These are phyloP conservation scores for Scheffersomyces amazonensis DNA, from an alignment of 805 yeast species.

Conservation along the genomic window DNA sequence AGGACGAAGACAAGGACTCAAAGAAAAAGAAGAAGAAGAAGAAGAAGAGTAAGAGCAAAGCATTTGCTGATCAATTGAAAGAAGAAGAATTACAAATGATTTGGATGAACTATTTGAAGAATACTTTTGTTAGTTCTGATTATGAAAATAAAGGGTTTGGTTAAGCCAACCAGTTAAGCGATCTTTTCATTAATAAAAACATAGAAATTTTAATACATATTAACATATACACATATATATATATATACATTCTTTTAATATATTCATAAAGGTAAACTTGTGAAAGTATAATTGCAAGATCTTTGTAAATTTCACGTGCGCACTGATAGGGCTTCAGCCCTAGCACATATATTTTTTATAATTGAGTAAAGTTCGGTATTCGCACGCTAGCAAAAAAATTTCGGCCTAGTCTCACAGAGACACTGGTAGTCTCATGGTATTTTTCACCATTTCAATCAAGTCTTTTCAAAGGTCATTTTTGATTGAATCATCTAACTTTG, in stretches of 20 bases:
- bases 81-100: constrained; percentile 27
- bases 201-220: no score
- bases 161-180: no score
- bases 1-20: constrained; percentile 5
- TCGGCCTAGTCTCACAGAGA: neutral
- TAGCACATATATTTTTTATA: neutral
- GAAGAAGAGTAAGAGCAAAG: constrained; percentile 9
- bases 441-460: neutral
- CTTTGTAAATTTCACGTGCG: no score
- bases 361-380: neutral
- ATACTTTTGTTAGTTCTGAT: constrained; percentile 64
- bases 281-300: no score
- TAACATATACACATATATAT: no score
- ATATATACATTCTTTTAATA: no score
- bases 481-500: constrained; percentile 12
- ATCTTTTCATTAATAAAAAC: no score
- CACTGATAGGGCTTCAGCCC: neutral
- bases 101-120: constrained; percentile 56
- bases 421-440: neutral
- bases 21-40: constrained; percentile 5
- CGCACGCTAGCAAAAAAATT: neutral
- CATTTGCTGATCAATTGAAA: constrained; percentile 6
- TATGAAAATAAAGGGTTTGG: constrained; percentile 54
- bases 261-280: no score
- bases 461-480: neutral